Base-by-base conservation (phyloP, 164 flowering plant genomes). In the Amborella trichopoda region DNA sequence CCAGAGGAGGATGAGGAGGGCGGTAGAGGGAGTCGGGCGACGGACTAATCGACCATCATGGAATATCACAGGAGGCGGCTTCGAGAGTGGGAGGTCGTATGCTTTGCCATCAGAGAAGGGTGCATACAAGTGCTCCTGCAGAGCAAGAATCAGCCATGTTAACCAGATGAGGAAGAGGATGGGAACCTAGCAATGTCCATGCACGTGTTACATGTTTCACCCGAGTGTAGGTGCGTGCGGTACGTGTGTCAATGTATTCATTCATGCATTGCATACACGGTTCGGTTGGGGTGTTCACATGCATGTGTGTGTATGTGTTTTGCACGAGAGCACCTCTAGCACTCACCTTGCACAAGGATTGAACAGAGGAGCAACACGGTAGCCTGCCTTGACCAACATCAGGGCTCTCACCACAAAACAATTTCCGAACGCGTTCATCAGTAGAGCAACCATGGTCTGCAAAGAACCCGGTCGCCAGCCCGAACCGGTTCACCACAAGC, bases 21-120 rank as follows among this genome's bases (percentile, higher is more conserved):
- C 76, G 2, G 69, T 68, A 0, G 69, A 46, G 0, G 99, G 91
- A 1, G 95, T 79, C 8, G 96, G 96, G 0, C 83, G 81, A 54
- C 63, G 78, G 8, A 73, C 94, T 9, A 93, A 68, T 5, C 96
- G 82, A 17, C 96, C 99, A 49, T 93, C 99, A 61, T 88, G 99
- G 76, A 93, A 93, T 49, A 93, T 79, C 45, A 93, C 96, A 11
- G 96, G 99, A 16, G 41, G 41, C 3, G 41, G 41, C 4, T 22
- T 19, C 3, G 20, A 3, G 27, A 51, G 40, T 22, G 66, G 61
- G 46, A 58, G 50, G 36, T 58, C 54, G 8, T 55, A 36, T 19
- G 56, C 40, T 20, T 34, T 16, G 23, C 12, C 33, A 43, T 49
- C 49, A 55, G 23, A n/a, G 55, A 69, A 74, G 33, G 82, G 84